Base-by-base conservation (phyloP, 1,284 basidiomycete genomes). In the Afroboletus lepidellus region DNA sequence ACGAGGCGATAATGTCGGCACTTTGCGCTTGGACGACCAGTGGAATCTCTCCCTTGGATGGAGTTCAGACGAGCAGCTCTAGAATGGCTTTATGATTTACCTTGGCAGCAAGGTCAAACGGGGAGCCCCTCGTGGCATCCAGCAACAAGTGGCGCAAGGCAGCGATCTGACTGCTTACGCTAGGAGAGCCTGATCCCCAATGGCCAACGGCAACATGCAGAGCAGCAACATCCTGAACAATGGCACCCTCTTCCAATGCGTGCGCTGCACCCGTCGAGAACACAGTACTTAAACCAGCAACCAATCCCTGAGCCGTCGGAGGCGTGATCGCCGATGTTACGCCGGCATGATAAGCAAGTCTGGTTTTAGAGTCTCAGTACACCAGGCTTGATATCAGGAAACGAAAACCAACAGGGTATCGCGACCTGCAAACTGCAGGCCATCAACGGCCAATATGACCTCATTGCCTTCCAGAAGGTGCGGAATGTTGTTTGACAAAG, bases 1-100 rank as follows among this genome's bases (percentile, higher is more conserved):
- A 69, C 1, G 89, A 84, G 0, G 89, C 88, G 48, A 96, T 94
- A 36, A 87, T 74, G 67, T 94, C 90, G 3, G 88, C 90, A 56
- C 74, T 81, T 55, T 79, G 65, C 0, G 76, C 76, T 13, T 78
- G 71, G 8, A 87, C 74, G 4, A 88, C 81, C 33, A 90, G 64
- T 5, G 83, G 79, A 34, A 84, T 62, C 24, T 75, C 64, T 23
- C 85, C 82, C 70, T 79, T 56, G 49, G 30, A 39, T 27, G 11
- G 25, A 8, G 27, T 34, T 54, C 36, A 56, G 44, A 46, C 21
- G 8, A 33, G 27, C 41, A 30, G 13, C 42, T 25, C 23, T 34
- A 64, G 4, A 34, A 23, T 20, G 41, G 32, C 30, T 32, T 29
- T 8, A 23, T 39, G 41, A n/a, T 7, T 54, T 47, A 59, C 73